Evolutionary conservation across 306 rosid species (phyloP).

Genomic region (Medicago arabica): DNA sequence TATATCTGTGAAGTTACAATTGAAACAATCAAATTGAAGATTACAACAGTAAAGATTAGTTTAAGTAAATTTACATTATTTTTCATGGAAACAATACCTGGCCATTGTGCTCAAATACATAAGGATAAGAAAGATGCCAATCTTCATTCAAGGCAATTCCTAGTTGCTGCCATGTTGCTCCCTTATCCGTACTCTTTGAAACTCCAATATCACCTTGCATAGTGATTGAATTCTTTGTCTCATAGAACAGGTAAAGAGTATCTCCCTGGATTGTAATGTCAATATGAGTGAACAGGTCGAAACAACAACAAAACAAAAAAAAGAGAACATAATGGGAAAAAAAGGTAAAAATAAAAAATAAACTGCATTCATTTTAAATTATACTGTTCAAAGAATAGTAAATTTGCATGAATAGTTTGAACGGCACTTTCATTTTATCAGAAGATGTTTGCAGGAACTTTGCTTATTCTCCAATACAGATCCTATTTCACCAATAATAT

Average conservation of each 20-base stretch:
- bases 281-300: conserved; percentile 36
- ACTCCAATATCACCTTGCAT: conserved; percentile 98
- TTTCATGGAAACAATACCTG: conserved; percentile 58
- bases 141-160: conserved; percentile 93
- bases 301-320: background rate
- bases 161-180: conserved; percentile 91
- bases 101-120: conserved; percentile 72
- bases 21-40: conserved; percentile 33
- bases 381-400: conserved; percentile 1
- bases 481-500: conserved; percentile 5
- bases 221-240: conserved; percentile 84
- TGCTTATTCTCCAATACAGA: conserved; percentile 18
- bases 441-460: conserved; percentile 4
- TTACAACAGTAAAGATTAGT: conserved; percentile 14
- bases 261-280: conserved; percentile 64
- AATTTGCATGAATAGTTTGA: conserved; percentile 26
- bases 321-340: background rate
- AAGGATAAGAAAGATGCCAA: conserved; percentile 99
- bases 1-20: conserved; percentile 67
- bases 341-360: background rate
- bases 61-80: conserved; percentile 8
- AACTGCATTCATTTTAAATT: conserved; percentile 14
- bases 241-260: conserved; percentile 77
- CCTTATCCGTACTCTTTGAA: conserved; percentile 86
- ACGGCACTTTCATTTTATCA: conserved; percentile 15